Conservation (phyloP, 139 green algal species). For the Chlorella sp. region DNA sequence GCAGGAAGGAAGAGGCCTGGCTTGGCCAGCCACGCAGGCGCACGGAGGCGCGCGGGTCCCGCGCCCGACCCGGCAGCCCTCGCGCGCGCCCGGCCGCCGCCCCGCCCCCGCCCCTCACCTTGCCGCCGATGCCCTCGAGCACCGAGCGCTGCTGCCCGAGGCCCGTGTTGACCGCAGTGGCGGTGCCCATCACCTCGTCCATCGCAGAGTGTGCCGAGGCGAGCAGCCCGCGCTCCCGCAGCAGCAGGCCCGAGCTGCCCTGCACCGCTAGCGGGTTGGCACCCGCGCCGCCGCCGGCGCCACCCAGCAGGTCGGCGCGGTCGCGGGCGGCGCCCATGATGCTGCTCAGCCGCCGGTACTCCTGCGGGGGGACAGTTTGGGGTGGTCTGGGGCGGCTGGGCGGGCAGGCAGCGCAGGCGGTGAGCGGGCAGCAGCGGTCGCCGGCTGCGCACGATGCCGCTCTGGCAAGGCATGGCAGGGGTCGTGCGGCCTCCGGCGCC, state of each 20-base stretch:
- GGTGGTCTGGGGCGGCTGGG: no score
- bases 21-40: no score
- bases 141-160: constrained; percentile 66
- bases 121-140: constrained; percentile 59
- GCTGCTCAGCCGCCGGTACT: constrained; percentile 75
- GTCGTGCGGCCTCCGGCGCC: no score
- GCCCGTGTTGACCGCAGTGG: constrained; percentile 61
- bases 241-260: constrained; percentile 52
- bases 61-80: no score
- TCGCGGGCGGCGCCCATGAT: constrained; percentile 68
- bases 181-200: constrained; percentile 85
- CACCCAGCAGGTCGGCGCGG: constrained; percentile 70
- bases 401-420: background rate
- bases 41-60: no score
- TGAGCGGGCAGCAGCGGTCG: background rate
- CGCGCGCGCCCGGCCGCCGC: no score
- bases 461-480: no score
- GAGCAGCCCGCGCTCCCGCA: constrained; percentile 82
- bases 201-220: constrained; percentile 46
- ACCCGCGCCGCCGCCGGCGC: constrained; percentile 34
- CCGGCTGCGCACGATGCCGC: no score
- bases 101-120: constrained; percentile 56
- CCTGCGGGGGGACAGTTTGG: constrained; percentile 60
- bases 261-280: constrained; percentile 50
- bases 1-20: no score